phyloP scores from a whole-genome alignment of 768 basidiomycete genomes.

The Termitomyces sp. region DNA sequence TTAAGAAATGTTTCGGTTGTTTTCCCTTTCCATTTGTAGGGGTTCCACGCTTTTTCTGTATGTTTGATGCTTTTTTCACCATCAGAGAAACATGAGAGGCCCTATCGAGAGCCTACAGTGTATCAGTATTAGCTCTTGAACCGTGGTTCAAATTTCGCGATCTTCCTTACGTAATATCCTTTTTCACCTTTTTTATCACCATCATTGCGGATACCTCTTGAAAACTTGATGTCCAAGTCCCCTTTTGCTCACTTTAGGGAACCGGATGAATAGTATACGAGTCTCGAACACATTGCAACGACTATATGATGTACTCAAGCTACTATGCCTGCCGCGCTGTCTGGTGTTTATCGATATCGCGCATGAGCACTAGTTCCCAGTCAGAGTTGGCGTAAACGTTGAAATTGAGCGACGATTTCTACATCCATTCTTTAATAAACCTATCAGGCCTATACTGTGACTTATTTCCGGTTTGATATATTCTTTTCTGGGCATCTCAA shows the following conservation, averaged over 20 bases:
- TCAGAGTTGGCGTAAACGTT: not conserved
- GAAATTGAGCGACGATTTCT: not conserved
- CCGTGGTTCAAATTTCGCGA: not conserved
- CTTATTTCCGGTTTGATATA: not conserved
- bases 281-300: not conserved
- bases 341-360: not conserved
- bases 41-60: not conserved
- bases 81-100: conserved; percentile 1
- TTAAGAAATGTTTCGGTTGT: conserved; percentile 7
- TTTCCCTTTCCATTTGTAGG: conserved; percentile 4
- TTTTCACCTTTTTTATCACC: not conserved
- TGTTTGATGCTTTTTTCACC: not conserved
- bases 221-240: not conserved
- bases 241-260: not conserved
- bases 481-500: not conserved
- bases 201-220: not conserved
- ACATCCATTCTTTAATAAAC: not conserved
- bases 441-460: not conserved
- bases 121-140: not conserved
- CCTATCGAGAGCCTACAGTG: not conserved
- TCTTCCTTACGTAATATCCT: not conserved
- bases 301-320: not conserved
- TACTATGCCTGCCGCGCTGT: not conserved
- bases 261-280: not conserved
- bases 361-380: not conserved